Evolutionary conservation across 495 filamentous ascomycete species (phyloP).

Genomic region (Aspergillus incahuasiensis): DNA sequence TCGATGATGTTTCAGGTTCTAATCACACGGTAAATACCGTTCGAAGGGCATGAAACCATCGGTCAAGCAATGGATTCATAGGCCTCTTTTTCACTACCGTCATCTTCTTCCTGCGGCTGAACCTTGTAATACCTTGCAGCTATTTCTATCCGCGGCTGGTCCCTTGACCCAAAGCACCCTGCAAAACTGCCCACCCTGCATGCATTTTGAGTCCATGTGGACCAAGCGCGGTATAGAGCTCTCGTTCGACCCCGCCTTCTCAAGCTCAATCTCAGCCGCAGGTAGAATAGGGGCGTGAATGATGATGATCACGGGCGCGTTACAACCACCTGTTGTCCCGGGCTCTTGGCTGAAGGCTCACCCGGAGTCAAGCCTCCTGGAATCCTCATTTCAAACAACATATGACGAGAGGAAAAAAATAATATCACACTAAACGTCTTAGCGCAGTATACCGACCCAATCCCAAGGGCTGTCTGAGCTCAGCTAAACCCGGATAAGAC

Average conservation of each 20-base stretch:
- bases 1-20: conserved; percentile 1
- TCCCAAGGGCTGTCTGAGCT: not conserved
- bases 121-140: not conserved
- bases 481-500: conserved; percentile 6
- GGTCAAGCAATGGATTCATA: too few relatives aligned
- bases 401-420: conserved; percentile 2
- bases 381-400: not conserved
- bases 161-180: not conserved
- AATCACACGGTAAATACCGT: not conserved
- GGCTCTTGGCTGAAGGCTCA: not conserved
- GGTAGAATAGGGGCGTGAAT: not conserved
- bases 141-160: not conserved
- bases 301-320: conserved; percentile 1
- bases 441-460: not conserved
- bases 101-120: conserved; percentile 7
- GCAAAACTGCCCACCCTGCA: conserved; percentile 7
- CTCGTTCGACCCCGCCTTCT: conserved; percentile 5
- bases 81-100: too few relatives aligned
- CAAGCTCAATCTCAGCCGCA: conserved; percentile 12
- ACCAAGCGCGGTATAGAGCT: conserved; percentile 2
- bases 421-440: conserved; percentile 6
- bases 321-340: not conserved
- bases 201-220: conserved; percentile 6
- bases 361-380: not conserved
- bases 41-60: not conserved